These are phyloP conservation scores for Colletotrichum filicis DNA, from an alignment of 2,329 filamentous ascomycete genomes.

Conservation along the genomic window DNA sequence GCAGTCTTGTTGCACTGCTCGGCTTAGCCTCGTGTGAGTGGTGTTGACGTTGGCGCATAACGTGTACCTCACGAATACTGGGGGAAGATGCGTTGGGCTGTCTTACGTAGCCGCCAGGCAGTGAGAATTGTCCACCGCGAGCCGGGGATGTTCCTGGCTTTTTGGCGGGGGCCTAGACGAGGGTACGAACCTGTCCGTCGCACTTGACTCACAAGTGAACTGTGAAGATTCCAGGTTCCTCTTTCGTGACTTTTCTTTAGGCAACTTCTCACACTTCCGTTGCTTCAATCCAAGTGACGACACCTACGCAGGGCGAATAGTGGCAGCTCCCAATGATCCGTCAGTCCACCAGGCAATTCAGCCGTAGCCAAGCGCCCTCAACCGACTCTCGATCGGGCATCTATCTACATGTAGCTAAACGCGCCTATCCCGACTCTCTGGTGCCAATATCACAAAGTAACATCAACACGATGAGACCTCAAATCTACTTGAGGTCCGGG, in stretches of 20 bases:
- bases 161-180: conserved; percentile 4
- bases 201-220: conserved; percentile 8
- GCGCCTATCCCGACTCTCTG: neutral
- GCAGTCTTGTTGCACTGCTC: neutral
- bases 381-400: neutral
- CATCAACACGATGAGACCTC: neutral
- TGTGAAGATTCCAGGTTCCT: too few relatives aligned
- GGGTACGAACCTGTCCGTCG: neutral
- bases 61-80: neutral
- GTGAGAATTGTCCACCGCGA: conserved; percentile 11
- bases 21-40: conserved; percentile 9
- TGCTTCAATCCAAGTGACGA: neutral
- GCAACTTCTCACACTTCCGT: neutral
- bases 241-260: neutral
- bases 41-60: conserved; percentile 34
- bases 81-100: conserved; percentile 17
- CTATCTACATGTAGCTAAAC: conserved; percentile 1
- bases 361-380: neutral
- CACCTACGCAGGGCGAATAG: neutral
- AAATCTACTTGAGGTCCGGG: neutral
- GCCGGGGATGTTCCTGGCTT: conserved; percentile 22
- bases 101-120: conserved; percentile 30
- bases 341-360: neutral
- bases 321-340: neutral
- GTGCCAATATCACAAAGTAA: neutral